Evolutionary conservation across 768 basidiomycete species (phyloP).

Genomic region (Suillus ampliporus): DNA sequence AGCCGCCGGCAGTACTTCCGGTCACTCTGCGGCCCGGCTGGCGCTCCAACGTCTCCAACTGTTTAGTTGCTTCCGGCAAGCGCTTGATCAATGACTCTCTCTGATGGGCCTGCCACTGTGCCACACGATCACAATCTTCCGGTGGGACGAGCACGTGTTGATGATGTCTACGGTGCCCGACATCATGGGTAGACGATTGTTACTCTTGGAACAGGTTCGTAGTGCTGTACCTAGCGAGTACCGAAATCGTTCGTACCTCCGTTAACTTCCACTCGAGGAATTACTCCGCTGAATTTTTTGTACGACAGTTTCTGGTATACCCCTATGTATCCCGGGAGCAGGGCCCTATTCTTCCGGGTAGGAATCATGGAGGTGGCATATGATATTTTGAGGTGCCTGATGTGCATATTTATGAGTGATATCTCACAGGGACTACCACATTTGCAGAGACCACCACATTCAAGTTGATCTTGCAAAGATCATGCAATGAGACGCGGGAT

Average conservation of each 20-base stretch:
- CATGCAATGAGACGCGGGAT: constrained; percentile 58
- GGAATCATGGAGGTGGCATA: constrained; percentile 71
- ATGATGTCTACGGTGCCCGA: constrained; percentile 13
- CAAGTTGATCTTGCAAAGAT: constrained; percentile 67
- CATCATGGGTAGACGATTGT: constrained; percentile 60
- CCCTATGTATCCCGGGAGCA: constrained; percentile 72
- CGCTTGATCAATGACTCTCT: constrained; percentile 15
- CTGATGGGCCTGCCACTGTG: constrained; percentile 21
- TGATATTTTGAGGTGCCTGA: constrained; percentile 72
- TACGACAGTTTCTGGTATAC: constrained; percentile 68
- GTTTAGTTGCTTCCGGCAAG: neutral
- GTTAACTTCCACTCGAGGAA: constrained; percentile 1
- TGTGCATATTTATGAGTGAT: constrained; percentile 87
- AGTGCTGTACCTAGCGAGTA: constrained; percentile 86
- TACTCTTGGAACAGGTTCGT: constrained; percentile 77
- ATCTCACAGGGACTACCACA: constrained; percentile 93
- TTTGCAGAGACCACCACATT: constrained; percentile 25
- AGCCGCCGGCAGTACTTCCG: neutral
- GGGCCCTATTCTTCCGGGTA: constrained; percentile 76
- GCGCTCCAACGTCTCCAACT: too few species aligned
- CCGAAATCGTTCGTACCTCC: constrained; percentile 71
- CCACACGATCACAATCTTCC: constrained; percentile 45
- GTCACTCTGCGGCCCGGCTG: neutral
- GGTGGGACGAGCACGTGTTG: constrained; percentile 42
- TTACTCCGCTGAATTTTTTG: neutral